Conservation (phyloP, 331 rosid species). For the Stylosanthes scabra region DNA sequence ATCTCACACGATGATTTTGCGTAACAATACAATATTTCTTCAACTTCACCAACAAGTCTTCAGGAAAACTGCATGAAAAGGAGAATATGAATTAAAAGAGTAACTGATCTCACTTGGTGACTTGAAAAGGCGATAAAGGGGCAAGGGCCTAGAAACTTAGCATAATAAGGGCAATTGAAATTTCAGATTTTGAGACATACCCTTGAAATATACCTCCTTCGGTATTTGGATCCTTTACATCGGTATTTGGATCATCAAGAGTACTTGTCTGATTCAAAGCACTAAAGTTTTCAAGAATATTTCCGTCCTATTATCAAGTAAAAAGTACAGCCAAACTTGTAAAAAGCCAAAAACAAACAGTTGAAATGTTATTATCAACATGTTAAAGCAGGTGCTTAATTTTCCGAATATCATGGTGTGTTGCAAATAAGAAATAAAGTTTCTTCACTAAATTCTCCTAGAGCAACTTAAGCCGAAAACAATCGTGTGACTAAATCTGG, state of each 20-base stretch:
- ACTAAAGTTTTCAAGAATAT: constrained; percentile 68
- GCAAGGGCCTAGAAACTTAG: neutral
- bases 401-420: neutral
- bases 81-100: neutral
- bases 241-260: constrained; percentile 46
- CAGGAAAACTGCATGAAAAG: constrained; percentile 63
- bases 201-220: no score
- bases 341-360: constrained; percentile 13
- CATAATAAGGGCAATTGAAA: neutral
- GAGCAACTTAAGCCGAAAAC: neutral
- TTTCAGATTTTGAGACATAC: neutral
- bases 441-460: neutral
- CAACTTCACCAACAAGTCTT: constrained; percentile 59
- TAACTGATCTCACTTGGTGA: neutral
- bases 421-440: constrained; percentile 1
- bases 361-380: neutral
- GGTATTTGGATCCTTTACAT: constrained; percentile 10
- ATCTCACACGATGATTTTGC: constrained; percentile 79
- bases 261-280: constrained; percentile 56
- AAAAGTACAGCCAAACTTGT: constrained; percentile 21
- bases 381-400: no score
- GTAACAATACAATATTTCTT: constrained; percentile 67
- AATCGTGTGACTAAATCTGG: neutral
- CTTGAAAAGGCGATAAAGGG: neutral
- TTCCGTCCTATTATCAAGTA: constrained; percentile 48